Evolutionary conservation across 805 yeast species (phyloP).

Genomic region (Wickerhamiella sergipiensis): DNA sequence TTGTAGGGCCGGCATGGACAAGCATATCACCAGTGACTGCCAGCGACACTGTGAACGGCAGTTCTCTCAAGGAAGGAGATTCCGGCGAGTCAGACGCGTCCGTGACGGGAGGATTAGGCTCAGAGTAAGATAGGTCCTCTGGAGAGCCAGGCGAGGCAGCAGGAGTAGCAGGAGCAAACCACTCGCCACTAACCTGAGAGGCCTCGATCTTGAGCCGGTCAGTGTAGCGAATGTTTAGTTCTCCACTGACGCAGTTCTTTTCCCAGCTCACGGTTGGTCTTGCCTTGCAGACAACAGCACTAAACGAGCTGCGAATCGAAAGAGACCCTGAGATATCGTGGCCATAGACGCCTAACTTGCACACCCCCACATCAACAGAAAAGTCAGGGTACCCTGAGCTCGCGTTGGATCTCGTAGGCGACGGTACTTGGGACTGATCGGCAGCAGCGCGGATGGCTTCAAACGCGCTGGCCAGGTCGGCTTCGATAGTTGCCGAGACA

Average conservation of each 20-base stretch:
- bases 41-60: not conserved
- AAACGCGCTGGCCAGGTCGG: not conserved
- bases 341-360: not conserved
- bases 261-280: not conserved
- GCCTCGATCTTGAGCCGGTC: not conserved
- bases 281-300: not conserved
- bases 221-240: not conserved
- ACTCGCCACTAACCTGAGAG: not conserved
- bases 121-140: too few species aligned
- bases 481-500: not conserved
- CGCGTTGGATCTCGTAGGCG: not conserved
- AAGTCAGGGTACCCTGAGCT: not conserved
- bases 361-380: not conserved
- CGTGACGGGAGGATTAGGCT: too few species aligned
- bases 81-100: too few species aligned
- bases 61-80: too few species aligned
- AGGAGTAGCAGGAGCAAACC: not conserved
- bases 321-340: not conserved
- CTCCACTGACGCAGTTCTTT: not conserved
- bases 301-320: not conserved
- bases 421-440: not conserved
- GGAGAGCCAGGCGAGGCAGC: too few species aligned
- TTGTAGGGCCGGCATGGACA: not conserved
- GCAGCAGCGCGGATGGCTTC: not conserved
- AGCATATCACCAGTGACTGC: not conserved